phyloP scores from a whole-genome alignment of 306 rosid genomes.

The Gynostemma pentaphyllum region DNA sequence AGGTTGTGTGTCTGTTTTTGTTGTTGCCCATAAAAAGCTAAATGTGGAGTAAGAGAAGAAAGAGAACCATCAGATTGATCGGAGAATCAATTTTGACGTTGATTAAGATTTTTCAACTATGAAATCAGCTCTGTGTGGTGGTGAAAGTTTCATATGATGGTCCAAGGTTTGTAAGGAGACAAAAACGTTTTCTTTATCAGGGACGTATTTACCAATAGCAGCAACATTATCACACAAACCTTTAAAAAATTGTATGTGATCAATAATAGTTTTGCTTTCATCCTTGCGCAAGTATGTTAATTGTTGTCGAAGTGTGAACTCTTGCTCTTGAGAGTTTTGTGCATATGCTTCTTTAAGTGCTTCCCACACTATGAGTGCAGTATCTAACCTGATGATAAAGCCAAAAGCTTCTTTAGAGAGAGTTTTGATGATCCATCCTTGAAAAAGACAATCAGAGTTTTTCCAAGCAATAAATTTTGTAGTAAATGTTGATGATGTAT shows the following conservation, averaged over 20 bases:
- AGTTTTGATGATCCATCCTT: neutral
- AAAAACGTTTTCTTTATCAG: neutral
- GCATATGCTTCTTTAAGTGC: too few relatives aligned
- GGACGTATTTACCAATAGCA: neutral
- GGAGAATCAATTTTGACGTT: neutral
- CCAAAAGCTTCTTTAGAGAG: constrained; percentile 9
- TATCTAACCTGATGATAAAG: too few relatives aligned
- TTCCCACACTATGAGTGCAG: too few relatives aligned
- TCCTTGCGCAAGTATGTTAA: neutral
- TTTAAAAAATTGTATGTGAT: neutral
- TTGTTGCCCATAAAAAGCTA: neutral
- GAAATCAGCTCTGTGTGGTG: neutral
- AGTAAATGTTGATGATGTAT: neutral
- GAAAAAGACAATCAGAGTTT: too few relatives aligned
- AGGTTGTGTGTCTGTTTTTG: neutral
- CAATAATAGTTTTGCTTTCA: neutral
- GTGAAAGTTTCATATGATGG: constrained; percentile 8
- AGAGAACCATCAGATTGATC: neutral
- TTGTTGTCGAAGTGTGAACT: too few relatives aligned
- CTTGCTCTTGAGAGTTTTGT: too few relatives aligned
- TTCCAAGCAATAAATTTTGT: neutral
- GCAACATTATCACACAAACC: neutral
- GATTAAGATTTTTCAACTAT: neutral
- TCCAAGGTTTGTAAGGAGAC: constrained; percentile 11
- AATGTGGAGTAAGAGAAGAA: neutral